Evolutionary conservation across 139 green algal genomes (phyloP), one percentile per base, ranked within the genome.

Genomic region (Astrephomene gubernaculifera): DNA sequence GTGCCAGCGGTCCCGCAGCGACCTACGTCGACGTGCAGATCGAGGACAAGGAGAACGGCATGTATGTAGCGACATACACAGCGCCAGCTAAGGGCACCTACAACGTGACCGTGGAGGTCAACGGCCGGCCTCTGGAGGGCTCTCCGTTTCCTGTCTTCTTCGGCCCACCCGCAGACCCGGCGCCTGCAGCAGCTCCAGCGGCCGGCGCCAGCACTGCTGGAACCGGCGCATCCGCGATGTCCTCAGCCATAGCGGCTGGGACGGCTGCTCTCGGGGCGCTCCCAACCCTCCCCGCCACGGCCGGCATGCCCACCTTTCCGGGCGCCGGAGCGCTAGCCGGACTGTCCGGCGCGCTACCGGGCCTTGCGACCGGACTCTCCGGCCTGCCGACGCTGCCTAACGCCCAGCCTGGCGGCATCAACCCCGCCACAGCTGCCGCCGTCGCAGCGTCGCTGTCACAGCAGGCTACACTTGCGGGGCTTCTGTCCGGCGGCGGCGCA

Each of bases 81-180:
- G 89, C 95, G 0, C 90, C 89, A 24, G 67, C 64, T 4, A 94
- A 94, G 53, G 96, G 96, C 68, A 95, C 95, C 82, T 98, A 97
- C 87, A 86, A 92, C 75, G 92, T 98, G 43, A 81, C 82, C 4
- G 79, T 94, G 10, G 88, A 96, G 72, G 79, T 97, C 65, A 96
- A 98, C 80, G 95, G 92, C 53, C 73, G 92, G 4, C 87, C 91
- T 9, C 93, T 98, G 52, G 91, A 91, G 57, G 95, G 94, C 45
- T 97, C 93, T 27, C 96, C 96, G 38, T 98, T 97, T 87, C 96
- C 94, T 41, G 92, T 98, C 12, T 98, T 97, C 88, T 98, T 98
- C 85, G 93, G 92, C 36, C 88, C 92, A 2, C 92, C 95, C 44
- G 61, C 79, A 29, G 83, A 86, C 63, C 71, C 86, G 14, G 79